Base-by-base conservation (phyloP, 2,329 filamentous ascomycete genomes). In the Pseudogymnoascus sp. region DNA sequence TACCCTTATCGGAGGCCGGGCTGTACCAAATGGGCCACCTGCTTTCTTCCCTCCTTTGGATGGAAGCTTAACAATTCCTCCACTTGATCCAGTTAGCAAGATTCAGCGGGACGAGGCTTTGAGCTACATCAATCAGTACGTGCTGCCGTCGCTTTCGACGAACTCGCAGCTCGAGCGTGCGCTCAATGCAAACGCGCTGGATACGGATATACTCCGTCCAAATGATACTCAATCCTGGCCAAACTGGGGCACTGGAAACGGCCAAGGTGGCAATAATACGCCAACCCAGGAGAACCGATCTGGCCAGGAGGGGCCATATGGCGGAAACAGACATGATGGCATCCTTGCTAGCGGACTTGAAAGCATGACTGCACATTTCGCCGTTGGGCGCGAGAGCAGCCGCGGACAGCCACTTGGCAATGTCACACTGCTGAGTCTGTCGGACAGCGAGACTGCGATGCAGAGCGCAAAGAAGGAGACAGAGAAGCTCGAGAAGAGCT, bases 111-210 rank as follows among this genome's bases (percentile, higher is more conserved):
- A 88, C 67, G 85, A 87, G 69, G 84, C 84, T 0, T 80, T 88
- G 41, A 82, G 81, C 71, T 88, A 87, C 73, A 87, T 88, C 73
- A 88, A 88, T 71, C 85, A 88, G 72, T 86, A 85, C 66, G 83
- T 88, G 1, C 76, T 88, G 35, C 85, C 85, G 7, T 72, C 72
- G 6, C 68, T 74, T 6, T 70, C 71, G 9, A 72, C 68, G 10
- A 72, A 71, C 58, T 66, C 70, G 7, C 72, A 74, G 58, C 64
- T 73, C n/a, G 72, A 73, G 60, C 71, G 71, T 27, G 70, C 71
- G 10, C 63, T 74, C 9, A 72, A 72, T 60, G 68, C 68, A 10
- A 73, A 72, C 58, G 67, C 69, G 5, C 42, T 72, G 1, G 66
- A 71, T 27, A 64, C 66, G 3, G 70, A 72, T 51, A 67, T 71